phyloP scores from a whole-genome alignment of 129 eudicot genomes.

The Sambucus nigra region DNA sequence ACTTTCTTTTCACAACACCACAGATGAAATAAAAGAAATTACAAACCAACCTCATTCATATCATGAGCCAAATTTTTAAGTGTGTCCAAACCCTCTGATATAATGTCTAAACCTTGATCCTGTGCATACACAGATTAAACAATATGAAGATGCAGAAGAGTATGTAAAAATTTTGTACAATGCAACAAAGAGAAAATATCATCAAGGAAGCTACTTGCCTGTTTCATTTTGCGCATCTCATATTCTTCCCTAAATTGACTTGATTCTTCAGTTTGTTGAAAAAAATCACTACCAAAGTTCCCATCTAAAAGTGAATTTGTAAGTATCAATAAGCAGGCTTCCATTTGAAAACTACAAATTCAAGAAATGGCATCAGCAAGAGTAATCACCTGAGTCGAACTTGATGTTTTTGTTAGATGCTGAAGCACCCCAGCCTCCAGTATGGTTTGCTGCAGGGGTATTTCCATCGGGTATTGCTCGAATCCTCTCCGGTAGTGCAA shows the following conservation, averaged over 20 bases:
- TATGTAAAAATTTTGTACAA: background rate
- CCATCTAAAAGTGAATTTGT: conserved; percentile 20
- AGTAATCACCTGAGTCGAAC: conserved; percentile 44
- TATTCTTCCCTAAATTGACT: conserved; percentile 43
- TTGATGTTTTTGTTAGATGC: conserved; percentile 23
- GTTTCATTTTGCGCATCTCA: conserved; percentile 53
- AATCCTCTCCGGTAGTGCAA: conserved; percentile 54
- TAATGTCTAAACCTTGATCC: conserved; percentile 56
- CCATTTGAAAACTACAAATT: background rate
- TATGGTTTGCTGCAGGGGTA: conserved; percentile 14
- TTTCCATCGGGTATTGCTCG: conserved; percentile 58
- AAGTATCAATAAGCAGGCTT: background rate
- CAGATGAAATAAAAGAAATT: background rate
- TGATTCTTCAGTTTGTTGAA: conserved; percentile 40
- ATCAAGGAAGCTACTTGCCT: conserved; percentile 27
- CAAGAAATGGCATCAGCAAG: background rate
- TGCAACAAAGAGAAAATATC: background rate
- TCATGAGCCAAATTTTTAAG: conserved; percentile 60
- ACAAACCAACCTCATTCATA: conserved; percentile 50
- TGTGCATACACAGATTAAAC: conserved; percentile 3
- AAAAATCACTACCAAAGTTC: conserved; percentile 29
- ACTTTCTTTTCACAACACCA: background rate
- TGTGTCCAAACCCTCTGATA: conserved; percentile 52
- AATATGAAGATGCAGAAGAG: background rate
- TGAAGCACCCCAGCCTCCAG: conserved; percentile 27